A percentile compares a stretch with the other conserved stretches of the same genome.
Conservation (phyloP, 768 basidiomycete genomes). For the Leccinum incarnatum region DNA sequence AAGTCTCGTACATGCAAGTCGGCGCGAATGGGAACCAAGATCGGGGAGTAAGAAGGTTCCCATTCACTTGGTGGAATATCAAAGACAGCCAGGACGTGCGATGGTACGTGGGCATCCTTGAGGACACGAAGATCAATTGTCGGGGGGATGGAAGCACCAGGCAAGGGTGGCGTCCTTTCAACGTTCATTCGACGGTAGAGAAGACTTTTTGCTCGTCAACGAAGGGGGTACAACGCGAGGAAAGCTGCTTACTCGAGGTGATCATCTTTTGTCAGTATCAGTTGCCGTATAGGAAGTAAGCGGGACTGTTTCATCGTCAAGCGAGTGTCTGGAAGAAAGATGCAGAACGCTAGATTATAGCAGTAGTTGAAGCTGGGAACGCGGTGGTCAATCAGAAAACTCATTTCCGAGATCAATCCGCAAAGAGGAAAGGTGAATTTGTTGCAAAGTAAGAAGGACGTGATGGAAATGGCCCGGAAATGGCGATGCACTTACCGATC, state of each 20-base stretch:
- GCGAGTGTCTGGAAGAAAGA: conserved; percentile 13
- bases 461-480: conserved; percentile 3
- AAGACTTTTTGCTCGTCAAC: conserved; percentile 21
- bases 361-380: conserved; percentile 13
- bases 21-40: conserved; percentile 53
- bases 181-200: conserved; percentile 37
- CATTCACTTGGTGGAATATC: conserved; percentile 30
- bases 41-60: conserved; percentile 34
- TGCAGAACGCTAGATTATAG: conserved; percentile 7
- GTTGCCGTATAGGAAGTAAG: conserved; percentile 25
- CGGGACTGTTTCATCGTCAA: conserved; percentile 23
- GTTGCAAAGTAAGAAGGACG: conserved; percentile 8
- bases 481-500: conserved; percentile 22
- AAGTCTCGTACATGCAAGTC: conserved; percentile 43
- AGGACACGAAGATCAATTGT: conserved; percentile 49
- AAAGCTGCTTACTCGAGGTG: conserved; percentile 28
- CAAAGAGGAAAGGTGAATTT: not conserved
- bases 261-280: conserved; percentile 19
- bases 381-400: conserved; percentile 17
- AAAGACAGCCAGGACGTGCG: conserved; percentile 53
- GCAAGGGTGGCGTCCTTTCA: conserved; percentile 20
- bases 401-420: conserved; percentile 18
- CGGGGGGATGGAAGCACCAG: conserved; percentile 35
- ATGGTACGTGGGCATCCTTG: conserved; percentile 48
- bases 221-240: not conserved